Evolutionary conservation across 192 early-diverging fungal genomes (phyloP).

Genomic region (Backusella mclennaniae): DNA sequence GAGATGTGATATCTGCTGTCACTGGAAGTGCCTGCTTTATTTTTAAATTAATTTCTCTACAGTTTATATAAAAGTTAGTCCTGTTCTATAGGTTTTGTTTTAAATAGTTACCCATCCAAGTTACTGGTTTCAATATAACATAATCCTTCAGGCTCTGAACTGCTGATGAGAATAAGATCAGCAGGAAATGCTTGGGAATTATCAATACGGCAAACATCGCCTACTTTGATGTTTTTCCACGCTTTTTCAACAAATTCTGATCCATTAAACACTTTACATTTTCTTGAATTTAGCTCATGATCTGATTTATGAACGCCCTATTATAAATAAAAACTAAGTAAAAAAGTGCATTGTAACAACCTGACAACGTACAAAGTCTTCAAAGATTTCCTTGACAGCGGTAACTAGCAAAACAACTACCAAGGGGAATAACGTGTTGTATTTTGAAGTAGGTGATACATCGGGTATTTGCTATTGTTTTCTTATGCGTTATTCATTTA

Average conservation of each 20-base stretch:
- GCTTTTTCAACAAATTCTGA: conserved; percentile 68
- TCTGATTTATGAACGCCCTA: conserved; percentile 80
- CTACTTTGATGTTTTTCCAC: conserved; percentile 84
- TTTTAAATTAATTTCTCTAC: conserved; percentile 91
- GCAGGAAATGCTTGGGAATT: conserved; percentile 89
- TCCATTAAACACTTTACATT: conserved; percentile 61
- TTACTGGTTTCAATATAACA: conserved; percentile 97
- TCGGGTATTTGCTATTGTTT: conserved; percentile 82
- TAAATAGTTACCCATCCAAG: conserved; percentile 63
- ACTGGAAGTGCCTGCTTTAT: conserved; percentile 86
- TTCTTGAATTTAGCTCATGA: conserved; percentile 67
- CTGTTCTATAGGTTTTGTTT: conserved; percentile 1
- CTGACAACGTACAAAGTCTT: conserved; percentile 60
- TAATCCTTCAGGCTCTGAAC: conserved; percentile 89
- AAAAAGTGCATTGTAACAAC: no score
- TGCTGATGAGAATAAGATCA: conserved; percentile 84
- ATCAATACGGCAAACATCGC: conserved; percentile 88
- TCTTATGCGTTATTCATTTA: not conserved
- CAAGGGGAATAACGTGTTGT: conserved; percentile 78
- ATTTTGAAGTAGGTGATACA: conserved; percentile 90
- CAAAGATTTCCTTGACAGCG: conserved; percentile 87
- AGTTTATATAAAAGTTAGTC: not conserved
- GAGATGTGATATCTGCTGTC: conserved; percentile 69
- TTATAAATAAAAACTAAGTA: not conserved
- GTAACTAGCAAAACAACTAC: conserved; percentile 80